Conservation (phyloP, 1,284 basidiomycete genomes). For the Athelia psychrophila region DNA sequence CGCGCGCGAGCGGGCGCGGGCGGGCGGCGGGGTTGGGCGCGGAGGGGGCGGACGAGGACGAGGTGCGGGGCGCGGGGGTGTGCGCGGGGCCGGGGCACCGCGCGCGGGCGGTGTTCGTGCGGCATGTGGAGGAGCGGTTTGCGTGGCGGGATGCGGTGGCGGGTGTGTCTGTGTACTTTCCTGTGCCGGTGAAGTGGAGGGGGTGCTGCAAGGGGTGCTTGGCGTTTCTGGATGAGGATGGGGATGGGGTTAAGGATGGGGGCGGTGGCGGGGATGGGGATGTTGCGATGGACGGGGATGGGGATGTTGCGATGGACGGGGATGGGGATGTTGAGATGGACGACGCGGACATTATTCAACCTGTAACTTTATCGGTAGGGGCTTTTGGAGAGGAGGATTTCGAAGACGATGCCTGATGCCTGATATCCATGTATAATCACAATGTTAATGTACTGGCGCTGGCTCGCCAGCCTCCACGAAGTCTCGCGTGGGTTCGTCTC, state of each 20-base stretch:
- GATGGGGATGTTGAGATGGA: not conserved
- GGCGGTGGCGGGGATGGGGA: not conserved
- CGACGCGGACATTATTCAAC: not conserved
- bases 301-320: not conserved
- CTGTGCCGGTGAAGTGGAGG: slow-evolving; percentile 66
- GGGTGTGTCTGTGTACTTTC: slow-evolving; percentile 46
- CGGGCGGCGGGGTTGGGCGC: not conserved
- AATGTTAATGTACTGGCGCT: too few species aligned
- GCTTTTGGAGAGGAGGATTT: not conserved
- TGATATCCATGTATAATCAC: too few species aligned
- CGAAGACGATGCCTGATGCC: not conserved
- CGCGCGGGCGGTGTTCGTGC: slow-evolving; percentile 43
- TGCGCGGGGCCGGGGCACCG: slow-evolving; percentile 55
- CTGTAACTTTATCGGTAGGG: not conserved
- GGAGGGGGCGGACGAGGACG: slow-evolving; percentile 3
- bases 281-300: not conserved
- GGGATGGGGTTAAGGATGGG: not conserved
- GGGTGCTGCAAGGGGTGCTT: slow-evolving; percentile 65
- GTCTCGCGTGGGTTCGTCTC: not conserved
- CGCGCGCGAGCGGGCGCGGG: not conserved
- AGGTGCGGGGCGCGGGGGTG: slow-evolving; percentile 28
- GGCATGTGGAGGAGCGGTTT: slow-evolving; percentile 57
- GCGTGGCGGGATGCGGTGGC: slow-evolving; percentile 63
- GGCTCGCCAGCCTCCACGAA: not conserved
- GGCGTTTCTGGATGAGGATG: slow-evolving; percentile 43